Conservation (phyloP, 176 grass and related monocot genomes). For the Hordeum marinum region DNA sequence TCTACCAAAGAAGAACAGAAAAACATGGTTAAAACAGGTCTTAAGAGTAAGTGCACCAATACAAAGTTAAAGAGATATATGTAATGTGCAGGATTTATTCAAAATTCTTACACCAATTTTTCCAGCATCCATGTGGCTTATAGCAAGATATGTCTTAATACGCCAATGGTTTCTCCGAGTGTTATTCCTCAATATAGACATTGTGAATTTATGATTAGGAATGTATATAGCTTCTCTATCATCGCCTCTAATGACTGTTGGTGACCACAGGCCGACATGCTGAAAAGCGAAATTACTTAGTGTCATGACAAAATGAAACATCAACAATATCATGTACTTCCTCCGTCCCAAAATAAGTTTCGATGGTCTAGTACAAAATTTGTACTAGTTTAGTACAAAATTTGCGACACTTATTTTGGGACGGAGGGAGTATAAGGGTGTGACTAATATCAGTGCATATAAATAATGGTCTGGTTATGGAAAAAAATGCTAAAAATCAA, state of each 20-base stretch:
- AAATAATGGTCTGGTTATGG: background rate
- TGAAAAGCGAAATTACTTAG: conserved; percentile 43
- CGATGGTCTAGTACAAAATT: no score
- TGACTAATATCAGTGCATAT: background rate
- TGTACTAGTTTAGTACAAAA: no score
- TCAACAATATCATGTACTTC: conserved; percentile 7
- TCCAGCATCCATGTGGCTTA: conserved; percentile 93
- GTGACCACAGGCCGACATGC: conserved; percentile 98
- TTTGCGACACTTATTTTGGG: no score
- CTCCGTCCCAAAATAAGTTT: no score
- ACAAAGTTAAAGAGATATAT: background rate
- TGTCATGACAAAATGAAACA: background rate
- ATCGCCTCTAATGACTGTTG: conserved; percentile 91
- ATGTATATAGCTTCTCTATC: conserved; percentile 96
- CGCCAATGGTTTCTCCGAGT: conserved; percentile 88
- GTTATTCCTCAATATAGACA: conserved; percentile 90
- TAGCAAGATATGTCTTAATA: conserved; percentile 95
- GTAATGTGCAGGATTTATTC: background rate
- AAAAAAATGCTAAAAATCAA: conserved; percentile 52
- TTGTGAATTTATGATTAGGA: conserved; percentile 97
- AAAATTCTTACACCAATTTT: conserved; percentile 89
- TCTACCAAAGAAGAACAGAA: conserved; percentile 38
- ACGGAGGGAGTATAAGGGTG: no score
- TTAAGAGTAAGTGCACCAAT: conserved; percentile 11
- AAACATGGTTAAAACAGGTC: conserved; percentile 12